Base-by-base conservation (phyloP, 345 rosid species). In the Eucalyptus regnans region DNA sequence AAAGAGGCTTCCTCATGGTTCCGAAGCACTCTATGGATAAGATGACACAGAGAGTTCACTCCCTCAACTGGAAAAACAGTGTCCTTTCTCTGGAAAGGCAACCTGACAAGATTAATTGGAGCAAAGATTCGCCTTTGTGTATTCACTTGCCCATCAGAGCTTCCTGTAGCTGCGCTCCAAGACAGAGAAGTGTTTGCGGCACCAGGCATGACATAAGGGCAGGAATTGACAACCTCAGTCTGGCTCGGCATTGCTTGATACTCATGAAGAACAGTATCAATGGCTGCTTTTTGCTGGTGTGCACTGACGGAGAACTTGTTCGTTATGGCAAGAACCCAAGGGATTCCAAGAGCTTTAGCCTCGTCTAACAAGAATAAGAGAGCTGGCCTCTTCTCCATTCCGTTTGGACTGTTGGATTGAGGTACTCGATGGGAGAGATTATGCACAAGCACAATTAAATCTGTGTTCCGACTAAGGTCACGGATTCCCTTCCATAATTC, bases 291-390 rank as follows among this genome's bases (percentile, higher is more conserved):
- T 92, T 96, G 99, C 94, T 96, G 99, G 94, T 97, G 99, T 5
- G 98, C 99, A 90, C 99, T 97, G 68, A 97, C 99, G 88, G 99
- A 97, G 92, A 97, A 97, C 89, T 96, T 97, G 91, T 97, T 97
- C 87, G 99, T 97, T 90, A 97, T 92, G 87, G 99, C 98, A 56
- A 97, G 96, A 62, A 96, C 94, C 99, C 99, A 97, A 44, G 99
- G 99, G 89, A 97, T 96, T 88, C 99, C 98, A 25, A 97, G 97
- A 87, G 98, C 95, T 89, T 96, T 97, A 86, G 98, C 98, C 92
- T 97, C 99, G 15, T 96, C 95, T 88, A 97, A 91, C 89, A 96
- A 93, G 90, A 96, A 95, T 66, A 94, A 90, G 87, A 97, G 98
- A 89, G 96, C 98, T 86, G 99, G 98, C 90, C 92, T 95, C 68